Evolutionary conservation across 2,329 filamentous ascomycete genomes (phyloP).

Genomic region (Aureobasidium zeae): DNA sequence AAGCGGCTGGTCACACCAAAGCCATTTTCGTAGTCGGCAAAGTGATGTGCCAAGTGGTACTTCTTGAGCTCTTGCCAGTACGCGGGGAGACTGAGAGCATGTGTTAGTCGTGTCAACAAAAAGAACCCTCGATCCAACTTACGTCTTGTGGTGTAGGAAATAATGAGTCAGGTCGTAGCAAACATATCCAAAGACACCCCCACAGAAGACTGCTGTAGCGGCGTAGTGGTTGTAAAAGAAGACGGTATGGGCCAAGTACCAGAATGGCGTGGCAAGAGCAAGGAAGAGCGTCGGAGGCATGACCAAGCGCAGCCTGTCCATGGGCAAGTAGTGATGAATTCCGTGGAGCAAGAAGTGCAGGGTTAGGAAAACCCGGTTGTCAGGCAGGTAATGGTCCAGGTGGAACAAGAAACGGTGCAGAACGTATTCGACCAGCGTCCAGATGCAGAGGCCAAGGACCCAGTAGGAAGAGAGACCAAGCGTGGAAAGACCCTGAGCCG

Average conservation of each 20-base stretch:
- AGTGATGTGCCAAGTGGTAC: slow-evolving; percentile 94
- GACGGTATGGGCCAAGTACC: slow-evolving; percentile 73
- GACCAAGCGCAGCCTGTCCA: slow-evolving; percentile 94
- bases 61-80: slow-evolving; percentile 94
- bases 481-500: slow-evolving; percentile 48
- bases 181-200: slow-evolving; percentile 89
- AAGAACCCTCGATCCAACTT: slow-evolving; percentile 30
- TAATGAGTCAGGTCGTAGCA: slow-evolving; percentile 98
- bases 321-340: slow-evolving; percentile 97
- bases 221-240: slow-evolving; percentile 81
- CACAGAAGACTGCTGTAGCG: slow-evolving; percentile 69
- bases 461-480: slow-evolving; percentile 51
- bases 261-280: slow-evolving; percentile 78
- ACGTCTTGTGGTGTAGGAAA: slow-evolving; percentile 92
- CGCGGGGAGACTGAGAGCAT: slow-evolving; percentile 53
- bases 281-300: slow-evolving; percentile 91
- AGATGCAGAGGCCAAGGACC: slow-evolving; percentile 62
- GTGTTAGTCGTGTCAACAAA: slow-evolving; percentile 3
- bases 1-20: slow-evolving; percentile 95
- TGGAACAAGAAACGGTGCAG: slow-evolving; percentile 91
- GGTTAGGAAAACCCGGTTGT: slow-evolving; percentile 80
- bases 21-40: slow-evolving; percentile 93
- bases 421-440: slow-evolving; percentile 83
- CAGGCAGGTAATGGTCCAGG: slow-evolving; percentile 82
- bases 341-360: slow-evolving; percentile 90